phyloP scores from a whole-genome alignment of 2,329 filamentous ascomycete genomes.

The Colletotrichum lentis region DNA sequence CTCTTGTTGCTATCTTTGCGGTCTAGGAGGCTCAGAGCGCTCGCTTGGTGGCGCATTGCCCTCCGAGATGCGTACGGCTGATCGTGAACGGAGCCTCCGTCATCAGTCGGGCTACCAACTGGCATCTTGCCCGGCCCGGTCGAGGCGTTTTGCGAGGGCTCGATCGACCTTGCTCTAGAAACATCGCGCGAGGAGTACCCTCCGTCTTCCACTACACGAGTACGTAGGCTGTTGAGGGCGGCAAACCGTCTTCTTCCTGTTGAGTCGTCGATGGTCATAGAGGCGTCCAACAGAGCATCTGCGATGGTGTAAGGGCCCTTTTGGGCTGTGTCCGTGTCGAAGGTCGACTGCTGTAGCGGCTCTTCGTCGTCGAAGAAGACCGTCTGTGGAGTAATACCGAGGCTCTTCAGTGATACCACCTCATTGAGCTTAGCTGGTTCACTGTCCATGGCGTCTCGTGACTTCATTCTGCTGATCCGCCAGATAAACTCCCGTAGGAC shows the following conservation, averaged over 20 bases:
- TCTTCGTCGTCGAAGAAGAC: constrained; percentile 93
- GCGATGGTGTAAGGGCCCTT: constrained; percentile 78
- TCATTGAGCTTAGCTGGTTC: constrained; percentile 65
- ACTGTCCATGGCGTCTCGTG: constrained; percentile 56
- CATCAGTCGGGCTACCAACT: constrained; percentile 44
- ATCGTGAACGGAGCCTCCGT: constrained; percentile 51
- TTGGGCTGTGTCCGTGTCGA: constrained; percentile 47
- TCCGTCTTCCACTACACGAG: constrained; percentile 41
- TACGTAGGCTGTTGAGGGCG: constrained; percentile 53
- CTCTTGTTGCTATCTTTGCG: constrained; percentile 68
- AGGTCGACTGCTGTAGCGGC: constrained; percentile 56
- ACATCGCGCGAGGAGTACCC: constrained; percentile 41
- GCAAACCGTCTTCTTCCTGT: constrained; percentile 62
- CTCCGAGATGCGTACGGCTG: constrained; percentile 55
- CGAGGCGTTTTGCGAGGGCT: constrained; percentile 50
- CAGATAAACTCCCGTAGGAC: constrained; percentile 90
- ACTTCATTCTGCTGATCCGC: constrained; percentile 78
- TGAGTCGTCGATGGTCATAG: constrained; percentile 81
- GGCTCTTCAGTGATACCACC: constrained; percentile 76
- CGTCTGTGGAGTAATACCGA: constrained; percentile 84
- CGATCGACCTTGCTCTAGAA: constrained; percentile 48
- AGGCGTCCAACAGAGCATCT: constrained; percentile 90
- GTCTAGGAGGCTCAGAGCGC: constrained; percentile 67
- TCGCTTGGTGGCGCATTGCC: constrained; percentile 64
- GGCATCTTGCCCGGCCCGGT: constrained; percentile 41